These are phyloP conservation scores for Biscogniauxia sp. DNA, from an alignment of 2,329 filamentous ascomycete genomes.

Conservation along the genomic window DNA sequence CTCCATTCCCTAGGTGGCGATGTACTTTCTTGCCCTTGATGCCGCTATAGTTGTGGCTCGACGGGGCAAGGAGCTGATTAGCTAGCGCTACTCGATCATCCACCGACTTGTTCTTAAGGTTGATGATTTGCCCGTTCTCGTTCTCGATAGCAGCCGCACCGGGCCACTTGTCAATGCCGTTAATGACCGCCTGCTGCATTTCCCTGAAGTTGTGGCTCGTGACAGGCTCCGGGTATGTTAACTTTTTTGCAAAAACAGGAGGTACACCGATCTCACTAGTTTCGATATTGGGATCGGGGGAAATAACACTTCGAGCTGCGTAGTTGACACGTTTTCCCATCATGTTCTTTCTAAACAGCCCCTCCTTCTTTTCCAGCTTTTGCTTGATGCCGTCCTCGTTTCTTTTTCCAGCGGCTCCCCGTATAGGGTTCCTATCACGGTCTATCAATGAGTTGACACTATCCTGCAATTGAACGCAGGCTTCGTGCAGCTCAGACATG, in stretches of 20 bases:
- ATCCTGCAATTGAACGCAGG: constrained; percentile 83
- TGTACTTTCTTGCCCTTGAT: constrained; percentile 94
- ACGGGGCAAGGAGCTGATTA: constrained; percentile 87
- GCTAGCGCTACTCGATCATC: constrained; percentile 88
- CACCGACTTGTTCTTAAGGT: constrained; percentile 78
- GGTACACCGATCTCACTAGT: constrained; percentile 98
- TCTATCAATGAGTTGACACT: constrained; percentile 91
- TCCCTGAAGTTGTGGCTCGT: constrained; percentile 97
- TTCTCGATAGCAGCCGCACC: constrained; percentile 94
- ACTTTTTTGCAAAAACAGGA: constrained; percentile 92
- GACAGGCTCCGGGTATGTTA: constrained; percentile 96
- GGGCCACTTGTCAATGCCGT: constrained; percentile 90
- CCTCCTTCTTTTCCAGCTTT: constrained; percentile 97
- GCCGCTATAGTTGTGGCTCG: constrained; percentile 69
- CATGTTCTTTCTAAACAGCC: constrained; percentile 98
- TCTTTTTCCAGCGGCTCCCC: constrained; percentile 71
- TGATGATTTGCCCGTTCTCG: constrained; percentile 88
- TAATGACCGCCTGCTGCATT: constrained; percentile 92
- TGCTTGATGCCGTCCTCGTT: constrained; percentile 97
- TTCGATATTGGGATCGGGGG: constrained; percentile 96
- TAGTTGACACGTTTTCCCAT: constrained; percentile 99
- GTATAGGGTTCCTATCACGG: constrained; percentile 78
- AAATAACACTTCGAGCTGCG: constrained; percentile 95
- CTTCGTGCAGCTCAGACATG: constrained; percentile 75
- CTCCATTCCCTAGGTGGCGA: constrained; percentile 91